A percentile compares a stretch with the other conserved stretches of the same genome.
Conservation (phyloP, 1,284 basidiomycete genomes). For the Fomitopsis schrenkii region DNA sequence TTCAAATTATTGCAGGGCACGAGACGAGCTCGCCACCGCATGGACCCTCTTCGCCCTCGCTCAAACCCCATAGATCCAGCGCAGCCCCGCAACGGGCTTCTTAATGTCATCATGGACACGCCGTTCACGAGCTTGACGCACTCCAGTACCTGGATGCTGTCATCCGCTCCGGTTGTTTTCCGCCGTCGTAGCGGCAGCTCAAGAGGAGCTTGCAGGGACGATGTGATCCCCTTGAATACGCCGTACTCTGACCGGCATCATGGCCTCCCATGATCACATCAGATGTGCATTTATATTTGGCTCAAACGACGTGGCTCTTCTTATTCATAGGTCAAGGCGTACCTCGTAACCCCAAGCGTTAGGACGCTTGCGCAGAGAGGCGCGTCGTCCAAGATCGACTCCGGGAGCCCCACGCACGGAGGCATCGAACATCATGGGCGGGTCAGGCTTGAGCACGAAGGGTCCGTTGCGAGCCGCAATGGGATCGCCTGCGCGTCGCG, state of each 20-base stretch:
- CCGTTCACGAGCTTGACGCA: constrained; percentile 48
- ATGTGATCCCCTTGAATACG: constrained; percentile 30
- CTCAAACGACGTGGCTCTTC: too few species aligned
- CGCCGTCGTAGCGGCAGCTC: constrained; percentile 51
- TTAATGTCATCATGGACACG: constrained; percentile 29
- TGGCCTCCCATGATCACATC: constrained; percentile 19
- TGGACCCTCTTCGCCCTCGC: constrained; percentile 68
- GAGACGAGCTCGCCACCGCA: constrained; percentile 54
- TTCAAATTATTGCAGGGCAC: constrained; percentile 65
- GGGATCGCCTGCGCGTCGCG: too few species aligned
- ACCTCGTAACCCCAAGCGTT: too few species aligned
- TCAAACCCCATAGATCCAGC: constrained; percentile 51
- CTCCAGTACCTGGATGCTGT: constrained; percentile 66
- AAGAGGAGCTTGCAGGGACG: constrained; percentile 51
- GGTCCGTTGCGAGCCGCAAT: too few species aligned
- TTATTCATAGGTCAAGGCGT: too few species aligned
- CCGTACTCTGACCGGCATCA: constrained; percentile 26
- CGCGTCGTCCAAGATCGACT: too few species aligned
- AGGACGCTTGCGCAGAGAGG: too few species aligned
- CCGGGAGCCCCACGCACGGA: too few species aligned
- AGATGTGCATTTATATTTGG: constrained; percentile 3
- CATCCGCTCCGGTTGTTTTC: constrained; percentile 61
- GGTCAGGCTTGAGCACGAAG: too few species aligned
- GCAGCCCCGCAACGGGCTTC: constrained; percentile 65
- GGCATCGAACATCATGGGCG: too few species aligned